A percentile compares a stretch with the other conserved stretches of the same genome.
Evolutionary conservation across 345 rosid species (phyloP).

Genomic region (Boechera retrofracta): DNA sequence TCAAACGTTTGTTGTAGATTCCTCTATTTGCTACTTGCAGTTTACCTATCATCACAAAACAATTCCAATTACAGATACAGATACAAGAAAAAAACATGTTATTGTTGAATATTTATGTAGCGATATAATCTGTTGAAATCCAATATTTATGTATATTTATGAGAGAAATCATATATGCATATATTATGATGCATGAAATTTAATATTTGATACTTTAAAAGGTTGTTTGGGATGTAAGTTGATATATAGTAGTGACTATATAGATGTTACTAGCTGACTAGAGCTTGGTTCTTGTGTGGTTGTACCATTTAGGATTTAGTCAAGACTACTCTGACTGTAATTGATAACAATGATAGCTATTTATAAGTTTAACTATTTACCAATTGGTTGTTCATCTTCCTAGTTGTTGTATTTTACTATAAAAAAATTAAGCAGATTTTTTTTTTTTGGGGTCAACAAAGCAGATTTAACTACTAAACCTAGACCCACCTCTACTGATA

Average conservation of each 20-base stretch:
- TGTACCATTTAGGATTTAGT: conserved; percentile 36
- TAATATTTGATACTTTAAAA: background rate
- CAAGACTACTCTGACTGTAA: conserved; percentile 40
- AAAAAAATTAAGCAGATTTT: conserved; percentile 25
- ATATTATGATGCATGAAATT: background rate
- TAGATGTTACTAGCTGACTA: conserved; percentile 12
- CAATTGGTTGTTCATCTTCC: conserved; percentile 40
- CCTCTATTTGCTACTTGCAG: background rate
- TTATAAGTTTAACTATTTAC: conserved; percentile 14
- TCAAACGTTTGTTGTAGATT: background rate
- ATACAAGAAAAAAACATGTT: background rate
- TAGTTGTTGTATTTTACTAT: conserved; percentile 17
- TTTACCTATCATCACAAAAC: background rate
- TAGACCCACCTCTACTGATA: conserved; percentile 22
- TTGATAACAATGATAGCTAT: conserved; percentile 34
- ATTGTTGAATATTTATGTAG: background rate
- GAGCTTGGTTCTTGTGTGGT: conserved; percentile 37
- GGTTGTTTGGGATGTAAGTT: background rate
- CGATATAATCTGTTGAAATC: background rate
- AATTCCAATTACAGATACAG: background rate
- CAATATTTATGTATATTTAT: background rate
- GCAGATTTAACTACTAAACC: conserved; percentile 26
- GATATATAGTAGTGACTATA: conserved; percentile 3
- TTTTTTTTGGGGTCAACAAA: background rate
- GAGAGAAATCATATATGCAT: background rate